A percentile compares a stretch with the other conserved stretches of the same genome.
Conservation (phyloP, 169 alveolate species). For the Cryptosporidium andersoni region DNA sequence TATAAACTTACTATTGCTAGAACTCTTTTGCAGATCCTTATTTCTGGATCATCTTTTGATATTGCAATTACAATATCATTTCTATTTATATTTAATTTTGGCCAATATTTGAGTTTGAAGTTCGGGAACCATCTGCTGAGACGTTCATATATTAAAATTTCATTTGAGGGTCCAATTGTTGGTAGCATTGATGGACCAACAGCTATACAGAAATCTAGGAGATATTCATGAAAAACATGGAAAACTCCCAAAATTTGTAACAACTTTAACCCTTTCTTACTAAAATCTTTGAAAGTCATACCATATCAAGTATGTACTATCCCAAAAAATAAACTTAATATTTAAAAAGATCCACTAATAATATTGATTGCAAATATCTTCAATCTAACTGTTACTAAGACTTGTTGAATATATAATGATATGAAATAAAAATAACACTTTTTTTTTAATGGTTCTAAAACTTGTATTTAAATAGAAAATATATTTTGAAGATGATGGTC, state of each 20-base stretch:
- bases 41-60: constrained; percentile 42
- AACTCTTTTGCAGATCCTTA: constrained; percentile 54
- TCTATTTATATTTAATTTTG: neutral
- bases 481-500: no score
- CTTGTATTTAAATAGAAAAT: no score
- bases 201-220: constrained; percentile 25
- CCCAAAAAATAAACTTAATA: no score
- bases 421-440: no score
- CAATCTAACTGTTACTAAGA: no score
- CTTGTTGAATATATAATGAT: no score
- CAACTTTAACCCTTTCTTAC: neutral
- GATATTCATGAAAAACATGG: constrained; percentile 28
- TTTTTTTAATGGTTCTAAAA: no score
- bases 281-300: no score
- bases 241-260: constrained; percentile 14
- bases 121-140: constrained; percentile 1
- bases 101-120: neutral
- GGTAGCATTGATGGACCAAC: constrained; percentile 66
- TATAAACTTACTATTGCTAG: constrained; percentile 38
- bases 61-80: constrained; percentile 46
- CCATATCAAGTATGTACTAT: no score
- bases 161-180: constrained; percentile 56
- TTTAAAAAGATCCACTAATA: no score
- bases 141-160: constrained; percentile 38
- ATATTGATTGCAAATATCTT: no score